Conservation (phyloP, 192 early-diverging fungal genomes). For the Backusella macrospora region DNA sequence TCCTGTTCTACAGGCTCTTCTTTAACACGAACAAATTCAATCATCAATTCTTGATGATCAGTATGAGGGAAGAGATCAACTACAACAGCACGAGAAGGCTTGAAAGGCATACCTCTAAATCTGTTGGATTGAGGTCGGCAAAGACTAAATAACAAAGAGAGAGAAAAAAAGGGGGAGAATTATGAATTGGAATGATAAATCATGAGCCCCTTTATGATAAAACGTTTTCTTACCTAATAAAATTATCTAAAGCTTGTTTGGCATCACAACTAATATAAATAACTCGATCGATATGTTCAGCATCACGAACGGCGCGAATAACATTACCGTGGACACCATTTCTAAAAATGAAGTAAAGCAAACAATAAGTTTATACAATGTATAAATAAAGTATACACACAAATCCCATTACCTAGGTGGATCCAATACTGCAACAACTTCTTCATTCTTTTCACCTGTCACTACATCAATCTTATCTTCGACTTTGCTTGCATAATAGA, state of each 20-base stretch:
- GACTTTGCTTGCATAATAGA: conserved; percentile 61
- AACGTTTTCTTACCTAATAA: conserved; percentile 57
- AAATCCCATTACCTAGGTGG: conserved; percentile 61
- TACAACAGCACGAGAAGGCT: conserved; percentile 55
- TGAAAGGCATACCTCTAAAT: conserved; percentile 62
- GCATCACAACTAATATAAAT: conserved; percentile 76
- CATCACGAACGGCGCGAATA: conserved; percentile 63
- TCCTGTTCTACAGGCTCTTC: conserved; percentile 2
- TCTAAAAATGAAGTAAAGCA: conserved; percentile 19
- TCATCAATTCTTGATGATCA: conserved; percentile 65
- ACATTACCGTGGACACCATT: conserved; percentile 62
- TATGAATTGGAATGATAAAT: conserved; percentile 19
- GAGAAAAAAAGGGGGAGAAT: conserved; percentile 24
- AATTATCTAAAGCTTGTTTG: conserved; percentile 58
- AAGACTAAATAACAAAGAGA: conserved; percentile 44
- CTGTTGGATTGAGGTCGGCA: conserved; percentile 69
- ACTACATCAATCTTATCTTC: conserved; percentile 56
- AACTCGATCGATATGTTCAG: conserved; percentile 53
- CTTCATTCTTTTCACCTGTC: conserved; percentile 40
- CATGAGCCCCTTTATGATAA: background rate
- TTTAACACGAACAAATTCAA: conserved; percentile 60
- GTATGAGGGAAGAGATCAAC: conserved; percentile 84
- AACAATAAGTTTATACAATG: background rate
- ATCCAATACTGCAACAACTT: conserved; percentile 75
- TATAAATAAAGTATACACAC: background rate